Conservation (phyloP, 257 asterid genomes). For the Nicotiana undulata region DNA sequence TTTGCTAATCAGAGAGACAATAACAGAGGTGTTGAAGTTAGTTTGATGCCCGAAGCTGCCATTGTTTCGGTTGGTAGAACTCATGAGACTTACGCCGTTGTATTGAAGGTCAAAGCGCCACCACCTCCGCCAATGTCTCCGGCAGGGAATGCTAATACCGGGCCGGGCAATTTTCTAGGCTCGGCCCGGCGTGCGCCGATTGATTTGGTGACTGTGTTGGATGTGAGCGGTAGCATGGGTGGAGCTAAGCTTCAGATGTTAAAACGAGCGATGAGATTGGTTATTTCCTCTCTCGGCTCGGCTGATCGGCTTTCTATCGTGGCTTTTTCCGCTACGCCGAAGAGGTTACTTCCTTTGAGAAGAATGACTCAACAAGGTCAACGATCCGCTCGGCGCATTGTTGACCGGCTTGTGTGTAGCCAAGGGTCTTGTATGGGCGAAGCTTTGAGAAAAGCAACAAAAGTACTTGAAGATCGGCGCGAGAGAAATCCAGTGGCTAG, state of each 20-base stretch:
- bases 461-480: slow-evolving; percentile 74
- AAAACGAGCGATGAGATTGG: slow-evolving; percentile 80
- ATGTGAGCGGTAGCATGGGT: slow-evolving; percentile 69
- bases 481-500: slow-evolving; percentile 80
- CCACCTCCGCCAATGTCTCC: slow-evolving; percentile 6
- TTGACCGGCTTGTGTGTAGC: slow-evolving; percentile 60
- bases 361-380: slow-evolving; percentile 77
- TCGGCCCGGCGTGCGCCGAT: slow-evolving; percentile 70
- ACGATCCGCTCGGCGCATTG: slow-evolving; percentile 44
- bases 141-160: slow-evolving; percentile 12
- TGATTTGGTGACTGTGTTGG: slow-evolving; percentile 79
- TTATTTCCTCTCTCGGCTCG: slow-evolving; percentile 79
- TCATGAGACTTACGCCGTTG: slow-evolving; percentile 57
- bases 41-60: slow-evolving; percentile 63
- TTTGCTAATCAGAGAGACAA: background rate
- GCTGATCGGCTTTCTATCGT: slow-evolving; percentile 79
- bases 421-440: slow-evolving; percentile 58
- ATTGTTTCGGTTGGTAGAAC: slow-evolving; percentile 46
- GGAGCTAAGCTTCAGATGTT: slow-evolving; percentile 89
- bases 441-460: slow-evolving; percentile 65
- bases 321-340: slow-evolving; percentile 56
- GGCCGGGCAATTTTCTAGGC: slow-evolving; percentile 18
- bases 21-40: slow-evolving; percentile 40
- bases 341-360: slow-evolving; percentile 47
- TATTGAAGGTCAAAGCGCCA: slow-evolving; percentile 68